These are phyloP conservation scores for Claviceps sp. DNA, from an alignment of 2,329 filamentous ascomycete species.

Conservation along the genomic window DNA sequence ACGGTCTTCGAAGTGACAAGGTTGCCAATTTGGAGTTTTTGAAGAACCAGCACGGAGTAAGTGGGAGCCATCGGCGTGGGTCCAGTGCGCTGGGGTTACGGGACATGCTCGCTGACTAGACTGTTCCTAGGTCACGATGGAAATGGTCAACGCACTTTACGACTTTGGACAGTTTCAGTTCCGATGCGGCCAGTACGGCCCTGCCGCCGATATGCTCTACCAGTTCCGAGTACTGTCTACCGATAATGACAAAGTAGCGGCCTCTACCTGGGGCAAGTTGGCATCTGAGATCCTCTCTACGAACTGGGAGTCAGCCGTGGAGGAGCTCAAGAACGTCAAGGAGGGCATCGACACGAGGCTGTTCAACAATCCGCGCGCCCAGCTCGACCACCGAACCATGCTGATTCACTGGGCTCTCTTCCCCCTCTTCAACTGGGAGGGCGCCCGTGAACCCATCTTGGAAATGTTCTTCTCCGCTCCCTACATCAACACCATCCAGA, in stretches of 20 bases:
- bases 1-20: slow-evolving; percentile 88
- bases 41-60: slow-evolving; percentile 86
- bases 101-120: no score
- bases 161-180: slow-evolving; percentile 97
- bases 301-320: slow-evolving; percentile 88
- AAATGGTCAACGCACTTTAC: slow-evolving; percentile 93
- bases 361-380: slow-evolving; percentile 89
- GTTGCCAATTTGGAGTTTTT: slow-evolving; percentile 96
- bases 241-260: slow-evolving; percentile 93
- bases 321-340: slow-evolving; percentile 81
- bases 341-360: slow-evolving; percentile 88
- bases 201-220: slow-evolving; percentile 85
- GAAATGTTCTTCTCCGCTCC: slow-evolving; percentile 94
- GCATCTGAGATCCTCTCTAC: slow-evolving; percentile 89
- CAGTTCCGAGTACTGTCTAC: slow-evolving; percentile 97
- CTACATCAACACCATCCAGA: slow-evolving; percentile 99
- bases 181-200: slow-evolving; percentile 86
- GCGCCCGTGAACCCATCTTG: slow-evolving; percentile 76
- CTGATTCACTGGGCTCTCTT: slow-evolving; percentile 97
- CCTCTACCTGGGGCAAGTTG: slow-evolving; percentile 95
- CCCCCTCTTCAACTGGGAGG: slow-evolving; percentile 96
- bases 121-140: slow-evolving; percentile 55
- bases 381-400: slow-evolving; percentile 94
- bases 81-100: neutral
- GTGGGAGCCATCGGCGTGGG: slow-evolving; percentile 17